These are phyloP conservation scores for Populus tremula DNA, from an alignment of 345 rosid species.

Conservation along the genomic window DNA sequence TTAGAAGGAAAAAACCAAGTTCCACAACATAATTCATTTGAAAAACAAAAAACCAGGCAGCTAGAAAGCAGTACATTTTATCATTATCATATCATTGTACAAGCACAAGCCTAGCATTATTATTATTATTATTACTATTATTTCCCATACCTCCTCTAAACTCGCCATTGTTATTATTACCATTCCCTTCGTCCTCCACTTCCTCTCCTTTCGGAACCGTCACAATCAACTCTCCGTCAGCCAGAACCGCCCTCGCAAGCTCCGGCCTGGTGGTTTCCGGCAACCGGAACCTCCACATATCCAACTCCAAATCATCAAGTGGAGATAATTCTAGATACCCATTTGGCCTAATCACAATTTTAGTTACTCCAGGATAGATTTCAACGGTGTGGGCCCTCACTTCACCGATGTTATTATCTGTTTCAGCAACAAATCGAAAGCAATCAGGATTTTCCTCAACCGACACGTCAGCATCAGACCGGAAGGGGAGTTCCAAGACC, in stretches of 20 bases:
- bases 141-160: slow-evolving; percentile 78
- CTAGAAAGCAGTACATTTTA: slow-evolving; percentile 7
- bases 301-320: slow-evolving; percentile 74
- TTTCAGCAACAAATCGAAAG: slow-evolving; percentile 83
- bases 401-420: slow-evolving; percentile 50
- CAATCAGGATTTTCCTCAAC: slow-evolving; percentile 73
- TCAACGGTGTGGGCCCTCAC: slow-evolving; percentile 77
- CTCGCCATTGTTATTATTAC: slow-evolving; percentile 34
- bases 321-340: slow-evolving; percentile 54
- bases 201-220: slow-evolving; percentile 76
- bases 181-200: slow-evolving; percentile 37
- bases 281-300: slow-evolving; percentile 88
- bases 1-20: slow-evolving; percentile 13
- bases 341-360: slow-evolving; percentile 74
- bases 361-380: slow-evolving; percentile 85
- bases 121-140: slow-evolving; percentile 16
- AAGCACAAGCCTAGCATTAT: slow-evolving; percentile 63
- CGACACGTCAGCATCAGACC: slow-evolving; percentile 79
- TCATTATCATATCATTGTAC: slow-evolving; percentile 56
- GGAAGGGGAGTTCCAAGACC: slow-evolving; percentile 83
- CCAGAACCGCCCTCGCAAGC: slow-evolving; percentile 75
- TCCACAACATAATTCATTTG: slow-evolving; percentile 23
- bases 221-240: slow-evolving; percentile 73
- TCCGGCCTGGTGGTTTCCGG: slow-evolving; percentile 88
- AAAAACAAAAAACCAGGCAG: slow-evolving; percentile 7